Conservation (phyloP, 2,329 filamentous ascomycete species). For the Catunica adiposa region DNA sequence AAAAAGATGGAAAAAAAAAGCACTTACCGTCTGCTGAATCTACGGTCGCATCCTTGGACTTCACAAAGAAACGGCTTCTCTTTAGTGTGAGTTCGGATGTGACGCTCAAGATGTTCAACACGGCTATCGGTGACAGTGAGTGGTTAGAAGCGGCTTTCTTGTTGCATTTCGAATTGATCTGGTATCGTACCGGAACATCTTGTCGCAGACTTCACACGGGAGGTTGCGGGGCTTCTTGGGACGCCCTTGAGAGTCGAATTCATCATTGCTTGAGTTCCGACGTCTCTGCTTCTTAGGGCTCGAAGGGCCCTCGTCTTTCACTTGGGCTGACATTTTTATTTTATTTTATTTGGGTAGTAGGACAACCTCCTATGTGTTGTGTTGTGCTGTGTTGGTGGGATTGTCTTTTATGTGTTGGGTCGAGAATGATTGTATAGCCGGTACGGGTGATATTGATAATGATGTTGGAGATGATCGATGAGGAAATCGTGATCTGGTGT, state of each 20-base stretch:
- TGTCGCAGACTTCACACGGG: conserved; percentile 47
- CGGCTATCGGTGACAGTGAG: conserved; percentile 26
- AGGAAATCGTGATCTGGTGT: too few relatives aligned
- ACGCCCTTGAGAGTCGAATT: conserved; percentile 30
- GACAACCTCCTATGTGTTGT: too few relatives aligned
- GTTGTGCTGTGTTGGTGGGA: too few relatives aligned
- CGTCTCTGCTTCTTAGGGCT: neutral
- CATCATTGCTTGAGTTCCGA: neutral
- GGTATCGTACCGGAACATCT: conserved; percentile 39
- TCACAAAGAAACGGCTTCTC: conserved; percentile 46
- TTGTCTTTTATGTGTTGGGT: too few relatives aligned
- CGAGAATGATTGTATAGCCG: too few relatives aligned
- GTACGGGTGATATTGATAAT: too few relatives aligned
- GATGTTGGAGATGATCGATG: too few relatives aligned
- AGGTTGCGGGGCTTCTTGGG: conserved; percentile 43
- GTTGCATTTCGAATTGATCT: neutral
- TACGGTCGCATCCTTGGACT: conserved; percentile 45
- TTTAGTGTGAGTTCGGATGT: conserved; percentile 48
- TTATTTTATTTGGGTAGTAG: neutral
- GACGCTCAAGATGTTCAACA: conserved; percentile 47
- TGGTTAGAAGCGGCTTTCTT: conserved; percentile 14
- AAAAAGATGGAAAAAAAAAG: neutral
- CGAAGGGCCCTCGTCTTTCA: neutral
- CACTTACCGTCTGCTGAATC: conserved; percentile 43
- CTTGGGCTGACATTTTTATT: neutral